These are phyloP conservation scores for Penicillium simplicissimum DNA, from an alignment of 495 filamentous ascomycete genomes.

Conservation along the genomic window DNA sequence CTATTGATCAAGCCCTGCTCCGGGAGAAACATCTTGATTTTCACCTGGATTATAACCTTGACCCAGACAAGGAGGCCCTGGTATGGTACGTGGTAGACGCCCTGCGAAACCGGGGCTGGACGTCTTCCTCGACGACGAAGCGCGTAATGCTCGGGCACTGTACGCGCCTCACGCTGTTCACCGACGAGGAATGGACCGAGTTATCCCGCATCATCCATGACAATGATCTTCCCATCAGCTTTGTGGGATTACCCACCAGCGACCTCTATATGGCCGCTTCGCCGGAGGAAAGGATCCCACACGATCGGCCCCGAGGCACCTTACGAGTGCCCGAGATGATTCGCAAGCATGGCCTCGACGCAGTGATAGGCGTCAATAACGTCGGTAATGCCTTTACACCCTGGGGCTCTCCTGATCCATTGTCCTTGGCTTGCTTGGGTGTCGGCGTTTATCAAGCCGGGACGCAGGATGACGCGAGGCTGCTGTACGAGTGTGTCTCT, in stretches of 20 bases:
- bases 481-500: slow-evolving; percentile 65
- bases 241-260: slow-evolving; percentile 72
- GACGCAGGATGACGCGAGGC: slow-evolving; percentile 54
- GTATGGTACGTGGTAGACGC: slow-evolving; percentile 54
- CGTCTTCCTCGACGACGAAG: slow-evolving; percentile 31
- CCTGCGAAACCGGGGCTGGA: slow-evolving; percentile 52
- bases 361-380: slow-evolving; percentile 71
- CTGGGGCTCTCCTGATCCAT: slow-evolving; percentile 68
- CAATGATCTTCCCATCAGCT: slow-evolving; percentile 58
- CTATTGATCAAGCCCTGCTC: slow-evolving; percentile 49
- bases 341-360: slow-evolving; percentile 56
- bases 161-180: slow-evolving; percentile 63
- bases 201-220: slow-evolving; percentile 46
- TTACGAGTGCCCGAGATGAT: slow-evolving; percentile 66
- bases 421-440: slow-evolving; percentile 61
- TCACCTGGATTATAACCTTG: slow-evolving; percentile 72
- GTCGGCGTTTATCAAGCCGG: slow-evolving; percentile 72
- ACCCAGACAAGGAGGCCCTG: slow-evolving; percentile 45
- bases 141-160: slow-evolving; percentile 70
- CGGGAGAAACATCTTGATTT: slow-evolving; percentile 64
- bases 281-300: slow-evolving; percentile 28
- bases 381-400: slow-evolving; percentile 79
- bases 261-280: slow-evolving; percentile 72
- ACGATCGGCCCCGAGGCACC: slow-evolving; percentile 54
- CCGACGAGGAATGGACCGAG: slow-evolving; percentile 47